Evolutionary conservation across 1,139 yeast species (phyloP), one percentile per base, ranked within the genome.

Genomic region (Pichia norvegensis): DNA sequence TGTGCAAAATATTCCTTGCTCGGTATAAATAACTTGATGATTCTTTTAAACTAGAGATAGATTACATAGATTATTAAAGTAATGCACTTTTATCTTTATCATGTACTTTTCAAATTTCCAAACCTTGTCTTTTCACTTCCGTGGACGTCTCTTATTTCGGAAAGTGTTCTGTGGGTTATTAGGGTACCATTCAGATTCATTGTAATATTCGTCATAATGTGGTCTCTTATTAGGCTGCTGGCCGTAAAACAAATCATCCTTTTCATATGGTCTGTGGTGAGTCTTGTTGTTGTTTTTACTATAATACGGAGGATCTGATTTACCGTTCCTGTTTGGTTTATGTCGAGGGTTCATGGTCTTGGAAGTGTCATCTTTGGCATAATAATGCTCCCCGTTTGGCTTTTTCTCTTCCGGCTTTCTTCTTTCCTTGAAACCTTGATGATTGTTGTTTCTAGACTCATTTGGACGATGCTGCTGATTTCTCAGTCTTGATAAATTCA

Each of bases 21-120:
- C 49, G 96, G 96, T 51, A 76, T 84, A 55, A 87, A 86, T 58
- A 92, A 86, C 51, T 67, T 88, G 44, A 73, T 87, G 57, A 69
- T 73, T 29, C 66, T 81, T 35, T 63, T 81, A 25, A 31, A 38
- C 57, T 61, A 9, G 49, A 41, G 29, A 52, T 45, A 20, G 16
- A 44, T 21, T 29, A 29, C 16, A 23, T 22, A 29, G 37, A 19
- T 36, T 35, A 21, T 31, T 25, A 33, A 60, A 69, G 20, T 16
- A 33, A 33, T 16, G 36, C 20, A 9, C 7, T 36, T 41, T 21
- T 38, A 36, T 25, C 11, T 33, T 41, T 35, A 36, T 25, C 38
- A 40, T 45, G 35, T 19, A 17, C 21, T 22, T 14, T 29, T 31
- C 19, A 14, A 13, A 8, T 40, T 5, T 10, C 16, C 10, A 13